A percentile compares a stretch with the other conserved stretches of the same genome.
phyloP scores from a whole-genome alignment of 2,329 filamentous ascomycete species.

The Epichloe amarillans region DNA sequence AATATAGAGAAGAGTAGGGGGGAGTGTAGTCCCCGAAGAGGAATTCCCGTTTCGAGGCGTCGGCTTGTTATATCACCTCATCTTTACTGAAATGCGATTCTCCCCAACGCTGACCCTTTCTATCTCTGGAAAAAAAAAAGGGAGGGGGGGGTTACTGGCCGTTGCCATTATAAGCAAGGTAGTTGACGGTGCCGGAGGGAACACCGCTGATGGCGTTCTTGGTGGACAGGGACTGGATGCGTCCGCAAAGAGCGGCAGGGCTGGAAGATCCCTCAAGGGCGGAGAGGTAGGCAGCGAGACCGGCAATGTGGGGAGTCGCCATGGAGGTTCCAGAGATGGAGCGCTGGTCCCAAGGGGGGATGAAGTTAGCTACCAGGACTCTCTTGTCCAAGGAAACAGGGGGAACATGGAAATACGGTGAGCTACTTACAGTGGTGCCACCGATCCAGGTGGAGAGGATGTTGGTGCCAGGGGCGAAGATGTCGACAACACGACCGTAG shows the following conservation, averaged over 20 bases:
- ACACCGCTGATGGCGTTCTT: slow-evolving; percentile 13
- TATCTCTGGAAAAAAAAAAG: neutral
- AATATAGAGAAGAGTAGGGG: no score
- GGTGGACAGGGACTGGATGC: slow-evolving; percentile 3
- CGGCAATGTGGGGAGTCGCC: slow-evolving; percentile 29
- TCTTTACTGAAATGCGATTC: no score
- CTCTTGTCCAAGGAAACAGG: neutral
- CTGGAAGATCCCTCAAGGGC: slow-evolving; percentile 21
- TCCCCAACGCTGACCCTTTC: no score
- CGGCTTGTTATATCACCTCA: no score
- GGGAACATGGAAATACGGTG: neutral
- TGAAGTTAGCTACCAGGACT: neutral
- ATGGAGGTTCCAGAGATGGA: slow-evolving; percentile 33
- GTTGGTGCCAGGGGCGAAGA: slow-evolving; percentile 35
- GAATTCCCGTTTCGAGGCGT: no score
- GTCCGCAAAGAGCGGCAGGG: slow-evolving; percentile 9
- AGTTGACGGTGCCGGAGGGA: slow-evolving; percentile 12
- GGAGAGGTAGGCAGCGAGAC: slow-evolving; percentile 31
- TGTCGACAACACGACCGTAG: slow-evolving; percentile 34
- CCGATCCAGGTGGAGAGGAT: slow-evolving; percentile 36
- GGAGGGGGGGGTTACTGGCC: neutral
- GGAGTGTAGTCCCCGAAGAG: no score
- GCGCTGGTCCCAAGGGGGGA: slow-evolving; percentile 4
- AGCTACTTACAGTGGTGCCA: slow-evolving; percentile 16
- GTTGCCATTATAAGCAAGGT: slow-evolving; percentile 14